Evolutionary conservation across 352 stramenopile species (phyloP).

Genomic region (Phytophthora podocarpi): DNA sequence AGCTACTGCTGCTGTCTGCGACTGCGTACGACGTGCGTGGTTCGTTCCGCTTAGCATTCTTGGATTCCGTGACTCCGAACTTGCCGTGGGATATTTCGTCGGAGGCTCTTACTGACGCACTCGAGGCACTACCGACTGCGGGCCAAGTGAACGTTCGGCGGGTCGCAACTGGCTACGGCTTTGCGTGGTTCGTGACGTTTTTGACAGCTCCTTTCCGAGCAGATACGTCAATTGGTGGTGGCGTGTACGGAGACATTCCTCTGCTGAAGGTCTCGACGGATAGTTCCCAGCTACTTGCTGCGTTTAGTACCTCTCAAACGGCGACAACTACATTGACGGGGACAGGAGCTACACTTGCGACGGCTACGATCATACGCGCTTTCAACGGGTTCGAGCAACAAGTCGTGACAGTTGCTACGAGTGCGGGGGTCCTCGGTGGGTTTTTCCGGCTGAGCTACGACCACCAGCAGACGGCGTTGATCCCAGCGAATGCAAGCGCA

Average conservation of each 20-base stretch:
- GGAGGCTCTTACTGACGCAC: constrained; percentile 71
- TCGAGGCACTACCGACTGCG: constrained; percentile 86
- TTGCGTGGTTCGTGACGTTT: constrained; percentile 86
- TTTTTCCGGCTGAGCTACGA: constrained; percentile 89
- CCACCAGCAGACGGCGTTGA: constrained; percentile 70
- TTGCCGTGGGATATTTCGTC: constrained; percentile 82
- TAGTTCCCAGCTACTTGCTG: constrained; percentile 54
- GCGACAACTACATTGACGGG: constrained; percentile 63
- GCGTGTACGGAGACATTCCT: constrained; percentile 58
- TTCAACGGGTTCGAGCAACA: constrained; percentile 95
- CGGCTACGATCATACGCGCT: constrained; percentile 81
- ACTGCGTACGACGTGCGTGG: constrained; percentile 85
- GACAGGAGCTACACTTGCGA: constrained; percentile 74
- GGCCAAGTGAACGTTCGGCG: constrained; percentile 81
- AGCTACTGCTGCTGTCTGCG: constrained; percentile 87
- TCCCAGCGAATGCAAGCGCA: constrained; percentile 77
- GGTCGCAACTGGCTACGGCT: constrained; percentile 72
- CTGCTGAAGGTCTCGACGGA: constrained; percentile 80
- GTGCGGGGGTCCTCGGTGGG: constrained; percentile 71
- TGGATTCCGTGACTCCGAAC: constrained; percentile 59
- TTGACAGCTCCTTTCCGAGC: constrained; percentile 46
- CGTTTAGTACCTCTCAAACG: constrained; percentile 53
- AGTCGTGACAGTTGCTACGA: constrained; percentile 74
- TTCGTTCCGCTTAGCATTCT: constrained; percentile 86
- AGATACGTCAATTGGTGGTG: constrained; percentile 36